These are phyloP conservation scores for Macaranga tanarius DNA, from an alignment of 441 rosid genomes.

Conservation along the genomic window DNA sequence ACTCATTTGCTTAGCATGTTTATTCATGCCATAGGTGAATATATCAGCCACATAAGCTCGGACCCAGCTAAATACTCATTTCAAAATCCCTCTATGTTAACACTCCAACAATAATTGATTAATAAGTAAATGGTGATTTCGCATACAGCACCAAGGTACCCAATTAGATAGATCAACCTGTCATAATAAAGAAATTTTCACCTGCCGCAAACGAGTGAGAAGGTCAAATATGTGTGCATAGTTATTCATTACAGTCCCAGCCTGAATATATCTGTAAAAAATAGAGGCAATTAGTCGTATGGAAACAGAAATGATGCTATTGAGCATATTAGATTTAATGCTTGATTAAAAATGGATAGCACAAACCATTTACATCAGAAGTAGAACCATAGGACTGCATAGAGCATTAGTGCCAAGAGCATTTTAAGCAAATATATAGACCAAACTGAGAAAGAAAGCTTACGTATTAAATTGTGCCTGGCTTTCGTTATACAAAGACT, in stretches of 20 bases:
- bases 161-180: background rate
- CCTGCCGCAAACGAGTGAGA: slow-evolving; percentile 96
- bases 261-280: slow-evolving; percentile 66
- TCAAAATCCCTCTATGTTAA: background rate
- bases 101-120: background rate
- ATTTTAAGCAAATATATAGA: background rate
- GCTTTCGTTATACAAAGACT: slow-evolving; percentile 77
- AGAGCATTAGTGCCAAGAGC: background rate
- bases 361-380: background rate
- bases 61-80: background rate
- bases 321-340: background rate
- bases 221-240: slow-evolving; percentile 95
- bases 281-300: background rate
- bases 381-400: background rate
- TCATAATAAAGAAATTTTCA: slow-evolving; percentile 21
- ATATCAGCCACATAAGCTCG: background rate
- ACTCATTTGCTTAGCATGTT: background rate
- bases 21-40: background rate
- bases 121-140: slow-evolving; percentile 5
- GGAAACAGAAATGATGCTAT: slow-evolving; percentile 2
- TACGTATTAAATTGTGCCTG: slow-evolving; percentile 92
- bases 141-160: background rate
- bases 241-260: slow-evolving; percentile 90
- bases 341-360: background rate
- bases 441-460: slow-evolving; percentile 15